phyloP scores from a whole-genome alignment of 306 rosid genomes.

The Fagus sylvatica region DNA sequence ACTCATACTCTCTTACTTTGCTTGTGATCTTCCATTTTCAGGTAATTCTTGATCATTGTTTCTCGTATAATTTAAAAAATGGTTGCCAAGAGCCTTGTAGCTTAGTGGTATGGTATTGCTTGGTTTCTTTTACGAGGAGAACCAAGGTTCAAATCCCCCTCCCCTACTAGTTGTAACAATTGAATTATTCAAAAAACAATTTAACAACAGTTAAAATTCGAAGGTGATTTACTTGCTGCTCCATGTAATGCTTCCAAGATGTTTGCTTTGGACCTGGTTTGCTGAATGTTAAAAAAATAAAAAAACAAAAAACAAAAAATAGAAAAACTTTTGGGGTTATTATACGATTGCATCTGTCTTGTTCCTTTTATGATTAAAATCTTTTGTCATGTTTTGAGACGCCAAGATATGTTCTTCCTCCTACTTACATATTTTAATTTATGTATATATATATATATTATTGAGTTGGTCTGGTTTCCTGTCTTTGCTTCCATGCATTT shows the following conservation, averaged over 20 bases:
- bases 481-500: background rate
- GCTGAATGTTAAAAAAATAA: no score
- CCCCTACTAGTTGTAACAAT: no score
- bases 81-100: no score
- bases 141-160: no score
- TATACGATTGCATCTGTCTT: background rate
- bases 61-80: background rate
- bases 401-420: background rate
- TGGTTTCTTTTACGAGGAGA: no score
- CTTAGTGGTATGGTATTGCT: no score
- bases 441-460: background rate
- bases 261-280: slow-evolving; percentile 25
- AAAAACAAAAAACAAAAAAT: no score
- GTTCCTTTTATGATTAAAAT: background rate
- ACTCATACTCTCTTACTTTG: slow-evolving; percentile 76
- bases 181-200: no score
- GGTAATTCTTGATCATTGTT: slow-evolving; percentile 43
- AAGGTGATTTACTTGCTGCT: no score
- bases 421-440: background rate
- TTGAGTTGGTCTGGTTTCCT: background rate
- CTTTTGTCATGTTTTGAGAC: no score
- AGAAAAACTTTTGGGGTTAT: background rate
- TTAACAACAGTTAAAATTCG: no score
- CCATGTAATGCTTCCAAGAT: background rate
- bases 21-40: slow-evolving; percentile 88